Conservation (phyloP, 106 monocot species). For the Acorus calamus region DNA sequence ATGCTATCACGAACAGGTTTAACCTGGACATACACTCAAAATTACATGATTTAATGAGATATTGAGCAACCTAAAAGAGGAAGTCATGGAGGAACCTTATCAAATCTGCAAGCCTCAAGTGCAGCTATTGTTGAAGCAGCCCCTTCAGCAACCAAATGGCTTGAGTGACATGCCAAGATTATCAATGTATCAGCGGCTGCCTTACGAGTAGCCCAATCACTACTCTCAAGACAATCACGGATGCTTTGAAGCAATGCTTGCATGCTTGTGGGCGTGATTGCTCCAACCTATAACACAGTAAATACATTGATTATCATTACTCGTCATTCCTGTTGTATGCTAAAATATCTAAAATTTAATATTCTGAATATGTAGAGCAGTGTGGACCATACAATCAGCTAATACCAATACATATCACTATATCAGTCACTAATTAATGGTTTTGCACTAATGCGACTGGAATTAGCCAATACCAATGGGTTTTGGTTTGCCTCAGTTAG, state of each 20-base stretch:
- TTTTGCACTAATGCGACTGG: too few relatives aligned
- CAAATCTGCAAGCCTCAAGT: constrained; percentile 86
- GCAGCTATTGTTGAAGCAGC: constrained; percentile 51
- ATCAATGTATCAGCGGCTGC: constrained; percentile 84
- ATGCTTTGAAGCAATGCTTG: constrained; percentile 58
- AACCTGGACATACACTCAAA: constrained; percentile 33
- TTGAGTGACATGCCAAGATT: constrained; percentile 59
- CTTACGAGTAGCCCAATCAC: constrained; percentile 90
- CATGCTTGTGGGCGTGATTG: constrained; percentile 69
- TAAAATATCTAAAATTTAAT: too few relatives aligned
- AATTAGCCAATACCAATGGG: too few relatives aligned
- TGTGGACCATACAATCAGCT: too few relatives aligned
- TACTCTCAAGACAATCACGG: constrained; percentile 81
- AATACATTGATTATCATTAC: too few relatives aligned
- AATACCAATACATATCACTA: too few relatives aligned
- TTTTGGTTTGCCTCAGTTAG: too few relatives aligned
- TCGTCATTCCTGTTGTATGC: too few relatives aligned
- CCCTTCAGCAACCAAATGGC: constrained; percentile 56
- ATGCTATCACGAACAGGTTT: constrained; percentile 95
- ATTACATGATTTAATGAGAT: neutral
- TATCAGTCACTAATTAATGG: too few relatives aligned
- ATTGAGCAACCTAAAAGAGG: neutral
- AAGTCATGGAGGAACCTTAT: constrained; percentile 49
- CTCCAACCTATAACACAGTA: constrained; percentile 46
- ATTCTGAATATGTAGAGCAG: too few relatives aligned